A percentile compares a stretch with the other conserved stretches of the same genome.
Conservation (phyloP, 2,329 filamentous ascomycete genomes). For the Parascedosporium putredinis region DNA sequence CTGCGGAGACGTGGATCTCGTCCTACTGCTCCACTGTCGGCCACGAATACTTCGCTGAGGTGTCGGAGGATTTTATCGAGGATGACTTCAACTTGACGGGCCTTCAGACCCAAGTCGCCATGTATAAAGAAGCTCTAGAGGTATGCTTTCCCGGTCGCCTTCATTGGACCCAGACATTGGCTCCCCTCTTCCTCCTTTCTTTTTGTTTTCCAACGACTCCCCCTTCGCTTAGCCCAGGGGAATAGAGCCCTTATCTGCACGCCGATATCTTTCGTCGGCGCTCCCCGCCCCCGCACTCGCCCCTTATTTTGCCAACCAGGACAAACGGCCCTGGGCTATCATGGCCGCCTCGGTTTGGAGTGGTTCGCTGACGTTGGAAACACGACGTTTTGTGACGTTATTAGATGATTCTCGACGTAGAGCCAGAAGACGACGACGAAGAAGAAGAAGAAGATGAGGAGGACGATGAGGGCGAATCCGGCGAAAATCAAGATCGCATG, state of each 20-base stretch:
- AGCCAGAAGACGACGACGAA: conserved; percentile 88
- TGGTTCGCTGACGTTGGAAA: no score
- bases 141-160: conserved; percentile 25
- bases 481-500: conserved; percentile 49
- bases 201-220: no score
- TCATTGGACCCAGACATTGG: no score
- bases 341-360: no score
- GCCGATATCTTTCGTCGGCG: no score
- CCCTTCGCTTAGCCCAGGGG: no score
- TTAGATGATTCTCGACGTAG: conserved; percentile 94
- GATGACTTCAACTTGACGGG: conserved; percentile 99
- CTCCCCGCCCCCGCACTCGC: no score
- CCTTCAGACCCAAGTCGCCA: conserved; percentile 85
- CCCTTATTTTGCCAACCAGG: no score
- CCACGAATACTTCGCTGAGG: conserved; percentile 98
- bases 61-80: conserved; percentile 97
- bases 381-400: background rate
- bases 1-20: conserved; percentile 89
- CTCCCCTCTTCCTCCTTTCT: no score
- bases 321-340: no score
- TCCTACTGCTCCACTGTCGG: conserved; percentile 92
- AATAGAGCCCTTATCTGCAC: no score
- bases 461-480: conserved; percentile 60
- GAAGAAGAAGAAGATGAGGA: conserved; percentile 72
- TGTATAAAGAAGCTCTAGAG: conserved; percentile 98